Base-by-base conservation (phyloP, 805 yeast genomes). In the Lipomyces yamanashiensis region DNA sequence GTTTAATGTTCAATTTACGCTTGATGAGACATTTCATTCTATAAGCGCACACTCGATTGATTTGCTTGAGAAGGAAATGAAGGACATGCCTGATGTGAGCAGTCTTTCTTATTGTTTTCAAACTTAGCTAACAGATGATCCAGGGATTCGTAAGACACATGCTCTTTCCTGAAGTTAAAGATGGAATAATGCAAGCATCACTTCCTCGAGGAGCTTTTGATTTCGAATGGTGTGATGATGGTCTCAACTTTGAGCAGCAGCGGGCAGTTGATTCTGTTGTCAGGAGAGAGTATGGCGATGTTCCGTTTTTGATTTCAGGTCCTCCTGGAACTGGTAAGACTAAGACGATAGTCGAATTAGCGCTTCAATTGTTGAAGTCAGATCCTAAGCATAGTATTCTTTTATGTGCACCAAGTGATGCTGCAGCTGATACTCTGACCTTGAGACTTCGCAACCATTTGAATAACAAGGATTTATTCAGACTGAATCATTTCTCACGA, bases 311-410 rank as follows among this genome's bases (percentile, higher is more conserved):
- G 33, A 59, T 66, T 23, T 66, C 68, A 2, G 67, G 67, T 12
- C 69, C 66, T 3, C 68, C 68, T 1, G 68, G 68, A 7, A 64
- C 68, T 7, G 68, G 68, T 36, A 64, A 64, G 54, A 66, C 69
- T 13, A 66, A 63, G 43, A 66, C 69, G 0, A 59, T 66, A 13
- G 68, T 64, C n/a, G 67, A 66, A 44, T 40, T 63, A 9, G 67
- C 66, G 3, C 62, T 66, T 9, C 67, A 66, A 50, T 54, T 66
- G 7, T 28, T 66, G 23, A 58, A 47, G 28, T 15, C 40, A 1
- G 40, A 15, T 37, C 34, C 28, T 8, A 36, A 50, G 10, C 15
- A 23, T 21, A 64, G 63, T 49, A 52, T 66, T 17, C 45, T 66
- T 13, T 48, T 66, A 13, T 66, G 67, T 48, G 68, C 69, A 4